These are phyloP conservation scores for Gaeumannomyces tritici DNA, from an alignment of 2,329 filamentous ascomycete species.

Conservation along the genomic window DNA sequence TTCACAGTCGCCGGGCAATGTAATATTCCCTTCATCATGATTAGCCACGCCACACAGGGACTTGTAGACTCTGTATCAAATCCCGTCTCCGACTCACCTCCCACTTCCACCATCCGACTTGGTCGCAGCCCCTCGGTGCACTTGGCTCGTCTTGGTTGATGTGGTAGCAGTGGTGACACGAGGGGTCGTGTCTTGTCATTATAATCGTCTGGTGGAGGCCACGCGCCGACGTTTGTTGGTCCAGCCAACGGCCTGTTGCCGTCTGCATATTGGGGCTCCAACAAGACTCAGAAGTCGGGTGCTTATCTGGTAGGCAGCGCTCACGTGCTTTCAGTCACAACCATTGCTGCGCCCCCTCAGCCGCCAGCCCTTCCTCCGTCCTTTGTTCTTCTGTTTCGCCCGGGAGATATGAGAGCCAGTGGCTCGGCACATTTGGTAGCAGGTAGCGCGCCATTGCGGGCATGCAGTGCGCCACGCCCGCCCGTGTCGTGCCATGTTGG, in stretches of 20 bases:
- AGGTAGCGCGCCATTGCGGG: neutral
- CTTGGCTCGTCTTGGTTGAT: neutral
- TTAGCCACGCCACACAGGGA: neutral
- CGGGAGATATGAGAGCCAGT: neutral
- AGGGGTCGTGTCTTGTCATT: neutral
- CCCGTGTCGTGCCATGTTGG: neutral
- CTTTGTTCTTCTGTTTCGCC: neutral
- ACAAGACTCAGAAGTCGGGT: no score
- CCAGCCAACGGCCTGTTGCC: no score
- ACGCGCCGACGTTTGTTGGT: neutral
- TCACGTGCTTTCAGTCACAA: no score
- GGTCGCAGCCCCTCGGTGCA: neutral
- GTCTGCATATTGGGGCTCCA: neutral
- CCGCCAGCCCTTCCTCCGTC: neutral
- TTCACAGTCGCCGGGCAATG: no score
- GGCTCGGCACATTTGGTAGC: neutral
- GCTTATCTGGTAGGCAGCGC: neutral
- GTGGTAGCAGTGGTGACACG: neutral
- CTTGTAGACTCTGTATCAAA: neutral
- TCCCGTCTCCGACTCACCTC: neutral
- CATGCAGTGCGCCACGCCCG: neutral
- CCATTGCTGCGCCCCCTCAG: neutral
- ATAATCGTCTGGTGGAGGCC: neutral
- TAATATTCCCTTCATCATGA: neutral
- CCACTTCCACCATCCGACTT: neutral